Percentiles rank a stretch among this genome's conserved stretches.
Conservation (phyloP, 1,139 yeast genomes). For the Hansenula lynferdii region DNA sequence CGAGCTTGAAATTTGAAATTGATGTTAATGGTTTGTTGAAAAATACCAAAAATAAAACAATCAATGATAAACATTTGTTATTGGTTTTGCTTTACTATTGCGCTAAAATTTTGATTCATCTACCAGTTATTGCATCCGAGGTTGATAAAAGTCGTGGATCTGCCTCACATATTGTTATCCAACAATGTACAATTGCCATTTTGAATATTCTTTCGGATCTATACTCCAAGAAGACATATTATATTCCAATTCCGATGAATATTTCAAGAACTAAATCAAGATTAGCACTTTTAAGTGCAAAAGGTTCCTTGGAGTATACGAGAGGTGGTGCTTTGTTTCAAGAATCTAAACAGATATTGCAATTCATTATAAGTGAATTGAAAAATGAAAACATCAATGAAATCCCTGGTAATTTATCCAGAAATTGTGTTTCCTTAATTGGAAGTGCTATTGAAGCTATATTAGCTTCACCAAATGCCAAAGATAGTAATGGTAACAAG, state of each 20-base stretch:
- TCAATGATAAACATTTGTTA: constrained; percentile 51
- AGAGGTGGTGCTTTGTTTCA: constrained; percentile 78
- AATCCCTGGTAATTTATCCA: constrained; percentile 57
- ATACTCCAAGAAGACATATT: constrained; percentile 34
- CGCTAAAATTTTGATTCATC: constrained; percentile 73
- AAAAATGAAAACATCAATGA: constrained; percentile 46
- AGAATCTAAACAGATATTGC: constrained; percentile 55
- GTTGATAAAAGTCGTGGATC: constrained; percentile 34
- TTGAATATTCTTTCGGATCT: constrained; percentile 53
- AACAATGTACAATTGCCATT: constrained; percentile 68
- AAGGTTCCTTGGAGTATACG: constrained; percentile 76
- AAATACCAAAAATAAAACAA: constrained; percentile 33
- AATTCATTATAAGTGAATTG: constrained; percentile 44
- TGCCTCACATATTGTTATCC: constrained; percentile 62
- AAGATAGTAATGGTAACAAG: too few species aligned
- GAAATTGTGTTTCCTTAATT: constrained; percentile 47
- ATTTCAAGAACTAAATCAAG: constrained; percentile 66
- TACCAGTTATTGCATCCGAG: constrained; percentile 61
- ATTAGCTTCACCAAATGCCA: constrained; percentile 26
- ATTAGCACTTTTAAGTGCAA: constrained; percentile 65
- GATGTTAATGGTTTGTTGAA: constrained; percentile 59
- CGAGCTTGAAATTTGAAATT: constrained; percentile 56
- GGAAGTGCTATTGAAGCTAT: constrained; percentile 54
- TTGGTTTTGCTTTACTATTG: constrained; percentile 68
- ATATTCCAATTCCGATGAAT: constrained; percentile 67